Evolutionary conservation across 148 eudicot genomes (phyloP).

Genomic region (Chenopodium formosanum): DNA sequence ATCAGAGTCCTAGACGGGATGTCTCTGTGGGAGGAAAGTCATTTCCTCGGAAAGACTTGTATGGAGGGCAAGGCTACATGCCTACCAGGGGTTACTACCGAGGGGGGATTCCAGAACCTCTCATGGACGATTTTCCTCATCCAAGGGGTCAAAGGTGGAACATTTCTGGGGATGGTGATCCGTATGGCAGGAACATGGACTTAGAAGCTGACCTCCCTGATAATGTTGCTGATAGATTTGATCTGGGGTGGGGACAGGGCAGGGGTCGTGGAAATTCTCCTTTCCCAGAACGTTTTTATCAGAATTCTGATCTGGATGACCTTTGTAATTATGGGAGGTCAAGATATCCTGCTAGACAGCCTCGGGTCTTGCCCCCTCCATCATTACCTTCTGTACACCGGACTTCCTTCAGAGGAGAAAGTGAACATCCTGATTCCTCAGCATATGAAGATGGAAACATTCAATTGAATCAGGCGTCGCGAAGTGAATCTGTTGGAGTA

Average conservation of each 20-base stretch:
- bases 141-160: constrained; percentile 64
- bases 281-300: constrained; percentile 58
- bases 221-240: constrained; percentile 50
- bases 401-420: constrained; percentile 45
- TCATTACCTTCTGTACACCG: constrained; percentile 51
- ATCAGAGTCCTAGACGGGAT: constrained; percentile 57
- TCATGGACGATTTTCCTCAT: constrained; percentile 50
- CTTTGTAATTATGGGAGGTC: constrained; percentile 74
- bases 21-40: constrained; percentile 54
- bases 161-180: constrained; percentile 48
- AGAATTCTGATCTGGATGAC: constrained; percentile 62
- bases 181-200: constrained; percentile 44
- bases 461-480: constrained; percentile 37
- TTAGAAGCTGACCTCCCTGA: constrained; percentile 62
- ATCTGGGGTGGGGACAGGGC: constrained; percentile 64
- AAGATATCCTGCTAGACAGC: constrained; percentile 76
- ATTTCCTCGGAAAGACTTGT: constrained; percentile 57
- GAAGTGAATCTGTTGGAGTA: constrained; percentile 39
- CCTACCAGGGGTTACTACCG: constrained; percentile 45
- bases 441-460: constrained; percentile 34
- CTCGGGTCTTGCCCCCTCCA: constrained; percentile 96
- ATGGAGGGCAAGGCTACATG: constrained; percentile 60
- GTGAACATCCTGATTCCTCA: constrained; percentile 54
- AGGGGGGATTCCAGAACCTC: constrained; percentile 55
- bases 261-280: constrained; percentile 46